Percentiles rank a stretch among this genome's conserved stretches.
Evolutionary conservation across 768 basidiomycete species (phyloP).

Genomic region (Boletus reticulatus): DNA sequence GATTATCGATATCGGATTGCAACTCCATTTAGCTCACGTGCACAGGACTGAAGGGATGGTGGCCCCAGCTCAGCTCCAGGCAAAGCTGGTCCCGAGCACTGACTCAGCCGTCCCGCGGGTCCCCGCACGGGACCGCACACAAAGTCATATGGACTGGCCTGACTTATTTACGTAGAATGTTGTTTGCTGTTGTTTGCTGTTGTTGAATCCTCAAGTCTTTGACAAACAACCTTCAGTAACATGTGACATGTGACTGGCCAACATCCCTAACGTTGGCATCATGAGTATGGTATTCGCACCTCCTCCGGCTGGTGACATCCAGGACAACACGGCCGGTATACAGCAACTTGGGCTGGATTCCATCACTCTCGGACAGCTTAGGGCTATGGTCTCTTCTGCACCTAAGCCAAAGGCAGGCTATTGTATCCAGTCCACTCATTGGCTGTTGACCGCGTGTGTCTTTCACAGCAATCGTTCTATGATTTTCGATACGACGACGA

Average conservation of each 20-base stretch:
- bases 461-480: conserved; percentile 73
- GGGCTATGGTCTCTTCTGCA: conserved; percentile 62
- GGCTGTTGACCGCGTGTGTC: conserved; percentile 19
- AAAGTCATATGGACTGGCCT: too few species aligned
- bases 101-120: neutral
- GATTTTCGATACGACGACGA: conserved; percentile 96
- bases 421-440: conserved; percentile 7
- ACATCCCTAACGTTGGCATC: neutral
- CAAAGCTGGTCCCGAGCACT: neutral
- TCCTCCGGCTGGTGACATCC: conserved; percentile 26
- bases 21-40: too few species aligned
- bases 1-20: conserved; percentile 18
- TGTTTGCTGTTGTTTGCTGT: conserved; percentile 18
- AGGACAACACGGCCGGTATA: conserved; percentile 29
- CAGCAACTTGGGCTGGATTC: conserved; percentile 58
- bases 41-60: too few species aligned
- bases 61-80: too few species aligned
- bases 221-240: conserved; percentile 19
- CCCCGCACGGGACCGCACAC: neutral
- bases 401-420: conserved; percentile 71
- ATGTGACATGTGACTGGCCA: neutral
- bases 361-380: conserved; percentile 79
- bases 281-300: conserved; percentile 37
- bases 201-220: conserved; percentile 28
- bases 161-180: neutral